Evolutionary conservation across 495 filamentous ascomycete genomes (phyloP), one percentile per base, ranked within the genome.

Genomic region (Lepidopterella palustris): DNA sequence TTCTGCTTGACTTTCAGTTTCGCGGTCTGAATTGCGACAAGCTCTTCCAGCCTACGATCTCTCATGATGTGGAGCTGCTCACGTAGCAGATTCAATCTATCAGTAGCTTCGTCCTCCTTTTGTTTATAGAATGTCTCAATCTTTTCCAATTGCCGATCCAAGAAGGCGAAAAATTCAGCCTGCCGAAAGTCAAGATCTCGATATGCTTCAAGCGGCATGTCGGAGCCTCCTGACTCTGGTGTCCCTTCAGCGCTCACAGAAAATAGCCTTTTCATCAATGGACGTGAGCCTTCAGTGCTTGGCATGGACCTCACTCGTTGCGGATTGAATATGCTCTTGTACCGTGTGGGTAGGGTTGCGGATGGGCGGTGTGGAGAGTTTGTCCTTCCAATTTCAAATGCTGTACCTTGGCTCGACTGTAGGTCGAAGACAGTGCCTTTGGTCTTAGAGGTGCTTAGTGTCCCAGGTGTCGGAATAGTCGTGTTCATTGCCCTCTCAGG

Each of bases 61-160:
- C 89, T 79, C 91, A 96, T 93, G 57, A 90, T 82, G 65, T 92
- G 90, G 42, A 96, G 75, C 69, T 96, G 91, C 25, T 87, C 83
- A 28, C 87, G 80, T 26, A 96, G 78, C 13, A 84, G 72, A 5
- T 74, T 69, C n/a, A 95, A 73, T 10, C 90, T 81, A 35, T 84
- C 74, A 2, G 81, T 82, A 3, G 90, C 88, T 67, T 95, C 88
- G 20, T 86, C 78, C 68, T 96, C 91, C 66, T 92, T 95, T 68
- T 76, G 73, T 62, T 80, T 82, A 75, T 96, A 95, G 70, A 96
- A 96, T 0, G 77, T 70, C 65, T 96, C 90, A 39, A 96, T 87
- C 72, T 96, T 96, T 35, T 82, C 72, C n/a, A 96, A 73, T 69
- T 96, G 86, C 21, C 69, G 72, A 66, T 95, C 88, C 45, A 96